Percentiles rank a stretch among this genome's conserved stretches.
These are phyloP conservation scores for Bullera alba DNA, from an alignment of 768 basidiomycete genomes.

Conservation along the genomic window DNA sequence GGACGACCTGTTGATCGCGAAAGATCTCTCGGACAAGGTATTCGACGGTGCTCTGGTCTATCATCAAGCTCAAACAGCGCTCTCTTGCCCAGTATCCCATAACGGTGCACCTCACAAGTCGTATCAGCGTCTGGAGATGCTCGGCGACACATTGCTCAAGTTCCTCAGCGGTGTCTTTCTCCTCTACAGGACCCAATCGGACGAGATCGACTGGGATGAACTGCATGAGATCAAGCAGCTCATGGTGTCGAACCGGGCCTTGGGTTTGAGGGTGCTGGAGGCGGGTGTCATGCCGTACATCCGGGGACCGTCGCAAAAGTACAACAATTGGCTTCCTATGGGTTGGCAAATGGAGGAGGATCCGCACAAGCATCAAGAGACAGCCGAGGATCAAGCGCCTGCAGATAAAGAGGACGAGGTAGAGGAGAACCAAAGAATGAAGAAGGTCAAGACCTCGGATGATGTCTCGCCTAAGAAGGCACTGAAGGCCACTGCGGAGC, in stretches of 20 bases:
- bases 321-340: constrained; percentile 20
- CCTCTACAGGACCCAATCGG: not conserved
- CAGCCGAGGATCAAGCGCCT: too few relatives aligned
- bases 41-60: constrained; percentile 6
- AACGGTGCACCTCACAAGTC: not conserved
- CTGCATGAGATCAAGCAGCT: constrained; percentile 12
- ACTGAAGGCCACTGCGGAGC: too few relatives aligned
- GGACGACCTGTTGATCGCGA: constrained; percentile 17
- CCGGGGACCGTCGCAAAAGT: not conserved
- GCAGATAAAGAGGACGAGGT: too few relatives aligned
- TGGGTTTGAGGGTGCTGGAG: constrained; percentile 8
- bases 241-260: constrained; percentile 15
- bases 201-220: constrained; percentile 1
- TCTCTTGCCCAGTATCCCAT: constrained; percentile 9
- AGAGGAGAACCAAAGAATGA: too few relatives aligned
- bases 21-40: constrained; percentile 6
- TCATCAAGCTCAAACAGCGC: constrained; percentile 10
- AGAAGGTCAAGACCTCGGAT: too few relatives aligned
- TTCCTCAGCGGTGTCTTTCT: constrained; percentile 15
- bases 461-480: too few relatives aligned
- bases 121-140: constrained; percentile 32
- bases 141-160: constrained; percentile 34
- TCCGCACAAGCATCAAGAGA: too few relatives aligned
- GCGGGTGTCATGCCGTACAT: constrained; percentile 19
- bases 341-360: constrained; percentile 12